Evolutionary conservation across 2,329 filamentous ascomycete species (phyloP).

Genomic region (Geosmithia morbida): DNA sequence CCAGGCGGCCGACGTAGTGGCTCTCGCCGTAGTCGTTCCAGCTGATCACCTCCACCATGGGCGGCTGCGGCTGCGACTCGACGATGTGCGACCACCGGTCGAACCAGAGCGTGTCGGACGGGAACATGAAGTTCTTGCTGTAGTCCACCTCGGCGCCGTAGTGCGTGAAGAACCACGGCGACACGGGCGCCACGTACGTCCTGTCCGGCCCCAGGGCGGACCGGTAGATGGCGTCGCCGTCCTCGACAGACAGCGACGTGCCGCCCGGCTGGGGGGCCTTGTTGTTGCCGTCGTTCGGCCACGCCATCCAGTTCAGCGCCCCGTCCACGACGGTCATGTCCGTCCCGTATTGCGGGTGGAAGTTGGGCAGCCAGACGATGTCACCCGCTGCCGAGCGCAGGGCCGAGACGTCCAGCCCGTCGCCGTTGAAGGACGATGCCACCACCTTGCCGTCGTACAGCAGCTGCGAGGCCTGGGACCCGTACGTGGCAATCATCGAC

Average conservation of each 20-base stretch:
- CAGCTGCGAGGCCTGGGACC: constrained; percentile 23
- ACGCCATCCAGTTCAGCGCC: constrained; percentile 30
- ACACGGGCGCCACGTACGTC: constrained; percentile 30
- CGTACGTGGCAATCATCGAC: constrained; percentile 29
- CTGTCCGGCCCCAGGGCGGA: constrained; percentile 22
- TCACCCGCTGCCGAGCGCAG: constrained; percentile 26
- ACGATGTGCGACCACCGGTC: constrained; percentile 38
- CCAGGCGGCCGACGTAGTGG: constrained; percentile 36
- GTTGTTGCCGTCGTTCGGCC: constrained; percentile 29
- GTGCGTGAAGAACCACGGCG: constrained; percentile 33
- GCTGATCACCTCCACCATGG: constrained; percentile 31
- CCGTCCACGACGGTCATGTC: constrained; percentile 25
- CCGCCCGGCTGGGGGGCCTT: constrained; percentile 27
- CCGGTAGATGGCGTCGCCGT: constrained; percentile 18
- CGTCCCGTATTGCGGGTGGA: constrained; percentile 22
- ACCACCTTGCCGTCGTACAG: constrained; percentile 33
- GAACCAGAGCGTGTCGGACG: constrained; percentile 42
- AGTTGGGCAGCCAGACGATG: constrained; percentile 35
- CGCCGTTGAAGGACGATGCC: constrained; percentile 37
- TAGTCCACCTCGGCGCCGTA: constrained; percentile 27
- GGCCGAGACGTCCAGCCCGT: constrained; percentile 26
- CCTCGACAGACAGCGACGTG: constrained; percentile 22
- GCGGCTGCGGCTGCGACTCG: constrained; percentile 15
- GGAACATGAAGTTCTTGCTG: constrained; percentile 43
- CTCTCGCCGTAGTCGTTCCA: constrained; percentile 38